Percentiles rank a stretch among this genome's conserved stretches.
Conservation (phyloP, 352 stramenopile species). For the Phytopythium mirpurense region DNA sequence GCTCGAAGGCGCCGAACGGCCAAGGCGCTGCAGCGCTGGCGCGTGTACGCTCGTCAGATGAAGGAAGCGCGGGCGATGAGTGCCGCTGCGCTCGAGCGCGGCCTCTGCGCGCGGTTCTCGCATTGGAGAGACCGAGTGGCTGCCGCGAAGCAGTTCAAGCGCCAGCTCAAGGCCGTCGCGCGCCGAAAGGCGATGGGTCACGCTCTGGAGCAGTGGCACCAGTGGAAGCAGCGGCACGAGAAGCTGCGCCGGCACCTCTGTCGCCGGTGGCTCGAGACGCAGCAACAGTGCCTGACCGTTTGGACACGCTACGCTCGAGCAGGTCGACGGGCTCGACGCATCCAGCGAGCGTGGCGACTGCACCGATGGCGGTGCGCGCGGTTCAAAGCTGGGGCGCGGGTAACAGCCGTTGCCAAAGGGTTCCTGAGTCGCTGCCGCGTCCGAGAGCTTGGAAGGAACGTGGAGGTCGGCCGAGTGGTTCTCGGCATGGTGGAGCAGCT, state of each 20-base stretch:
- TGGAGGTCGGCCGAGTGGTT: neutral
- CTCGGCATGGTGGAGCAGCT: neutral
- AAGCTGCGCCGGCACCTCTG: conserved; percentile 7
- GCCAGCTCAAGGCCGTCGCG: conserved; percentile 2
- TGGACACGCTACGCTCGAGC: neutral
- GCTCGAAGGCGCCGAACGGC: neutral
- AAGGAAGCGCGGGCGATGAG: neutral
- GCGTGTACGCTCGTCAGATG: neutral
- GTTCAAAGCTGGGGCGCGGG: neutral
- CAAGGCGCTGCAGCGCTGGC: neutral
- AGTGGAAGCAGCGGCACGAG: conserved; percentile 3
- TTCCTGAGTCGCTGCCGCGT: neutral
- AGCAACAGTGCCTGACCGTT: neutral
- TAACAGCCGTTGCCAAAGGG: neutral
- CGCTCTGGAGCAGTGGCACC: conserved; percentile 6
- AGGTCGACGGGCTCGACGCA: neutral
- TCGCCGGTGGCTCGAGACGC: neutral
- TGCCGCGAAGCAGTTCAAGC: conserved; percentile 2
- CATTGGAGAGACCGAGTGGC: conserved; percentile 4
- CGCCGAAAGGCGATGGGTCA: conserved; percentile 4
- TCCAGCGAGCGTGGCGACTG: neutral
- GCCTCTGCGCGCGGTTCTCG: neutral
- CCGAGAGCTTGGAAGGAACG: neutral
- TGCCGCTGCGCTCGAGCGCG: neutral
- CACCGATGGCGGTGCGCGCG: neutral